Conservation (phyloP, 176 grass and related monocot species). For the Tuctoria greenei region DNA sequence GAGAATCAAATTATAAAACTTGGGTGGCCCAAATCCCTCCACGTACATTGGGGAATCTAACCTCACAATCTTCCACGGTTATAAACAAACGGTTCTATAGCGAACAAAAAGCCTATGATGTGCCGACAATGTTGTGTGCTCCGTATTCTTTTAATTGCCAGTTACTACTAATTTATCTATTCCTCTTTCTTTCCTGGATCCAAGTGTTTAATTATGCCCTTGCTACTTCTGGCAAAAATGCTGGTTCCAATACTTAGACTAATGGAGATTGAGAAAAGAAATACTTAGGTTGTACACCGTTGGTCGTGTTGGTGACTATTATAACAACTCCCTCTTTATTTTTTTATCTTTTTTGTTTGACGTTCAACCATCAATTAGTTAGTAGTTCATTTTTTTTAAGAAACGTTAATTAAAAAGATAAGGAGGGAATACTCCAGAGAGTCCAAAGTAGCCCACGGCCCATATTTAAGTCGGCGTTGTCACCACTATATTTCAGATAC, state of each 20-base stretch:
- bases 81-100: slow-evolving; percentile 39
- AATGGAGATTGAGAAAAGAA: background rate
- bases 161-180: slow-evolving; percentile 35
- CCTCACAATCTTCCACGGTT: slow-evolving; percentile 17
- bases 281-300: slow-evolving; percentile 3
- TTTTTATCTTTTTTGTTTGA: background rate
- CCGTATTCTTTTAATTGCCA: slow-evolving; percentile 41
- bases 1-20: slow-evolving; percentile 43
- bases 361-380: no score
- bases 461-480: no score
- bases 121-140: slow-evolving; percentile 41
- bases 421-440: no score
- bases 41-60: slow-evolving; percentile 41
- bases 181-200: slow-evolving; percentile 24
- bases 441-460: no score
- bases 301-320: no score
- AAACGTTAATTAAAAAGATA: no score
- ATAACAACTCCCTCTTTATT: background rate
- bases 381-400: no score
- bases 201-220: slow-evolving; percentile 45
- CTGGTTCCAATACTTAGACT: slow-evolving; percentile 20
- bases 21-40: slow-evolving; percentile 38
- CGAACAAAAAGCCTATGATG: slow-evolving; percentile 43
- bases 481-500: no score
- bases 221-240: slow-evolving; percentile 49